phyloP scores from a whole-genome alignment of 148 eudicot genomes.

The Rhododendron griersonianum region DNA sequence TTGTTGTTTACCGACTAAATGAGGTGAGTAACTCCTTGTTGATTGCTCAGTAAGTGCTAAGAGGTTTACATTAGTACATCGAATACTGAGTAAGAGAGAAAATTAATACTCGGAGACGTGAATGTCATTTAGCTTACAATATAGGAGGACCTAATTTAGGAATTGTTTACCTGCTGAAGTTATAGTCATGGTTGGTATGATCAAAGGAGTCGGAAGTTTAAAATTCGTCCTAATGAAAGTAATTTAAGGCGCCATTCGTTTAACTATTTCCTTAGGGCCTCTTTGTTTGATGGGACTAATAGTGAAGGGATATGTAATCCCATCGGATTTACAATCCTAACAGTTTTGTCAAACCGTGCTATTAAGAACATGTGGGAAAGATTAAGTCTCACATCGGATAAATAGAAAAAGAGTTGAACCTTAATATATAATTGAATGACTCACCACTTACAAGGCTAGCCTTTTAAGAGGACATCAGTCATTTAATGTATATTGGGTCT shows the following conservation, averaged over 20 bases:
- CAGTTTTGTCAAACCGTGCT: background rate
- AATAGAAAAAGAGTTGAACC: too few relatives aligned
- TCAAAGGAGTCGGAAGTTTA: background rate
- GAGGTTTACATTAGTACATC: background rate
- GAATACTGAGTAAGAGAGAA: background rate
- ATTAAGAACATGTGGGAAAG: too few relatives aligned
- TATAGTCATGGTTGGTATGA: background rate
- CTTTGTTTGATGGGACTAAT: background rate
- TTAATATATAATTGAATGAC: too few relatives aligned
- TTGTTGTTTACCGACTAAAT: background rate
- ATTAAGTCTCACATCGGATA: too few relatives aligned
- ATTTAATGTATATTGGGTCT: too few relatives aligned
- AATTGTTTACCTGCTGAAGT: background rate
- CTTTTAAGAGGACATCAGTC: too few relatives aligned
- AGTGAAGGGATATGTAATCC: background rate
- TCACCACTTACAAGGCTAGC: too few relatives aligned
- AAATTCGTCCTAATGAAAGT: background rate
- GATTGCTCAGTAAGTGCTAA: background rate
- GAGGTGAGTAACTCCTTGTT: background rate
- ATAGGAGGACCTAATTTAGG: background rate
- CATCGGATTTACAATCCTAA: background rate
- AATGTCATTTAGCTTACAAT: background rate
- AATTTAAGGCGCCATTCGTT: background rate
- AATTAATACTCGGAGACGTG: too few relatives aligned
- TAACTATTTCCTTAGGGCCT: background rate